Conservation (phyloP, 2,329 filamentous ascomycete genomes). For the Curvularia lunata region DNA sequence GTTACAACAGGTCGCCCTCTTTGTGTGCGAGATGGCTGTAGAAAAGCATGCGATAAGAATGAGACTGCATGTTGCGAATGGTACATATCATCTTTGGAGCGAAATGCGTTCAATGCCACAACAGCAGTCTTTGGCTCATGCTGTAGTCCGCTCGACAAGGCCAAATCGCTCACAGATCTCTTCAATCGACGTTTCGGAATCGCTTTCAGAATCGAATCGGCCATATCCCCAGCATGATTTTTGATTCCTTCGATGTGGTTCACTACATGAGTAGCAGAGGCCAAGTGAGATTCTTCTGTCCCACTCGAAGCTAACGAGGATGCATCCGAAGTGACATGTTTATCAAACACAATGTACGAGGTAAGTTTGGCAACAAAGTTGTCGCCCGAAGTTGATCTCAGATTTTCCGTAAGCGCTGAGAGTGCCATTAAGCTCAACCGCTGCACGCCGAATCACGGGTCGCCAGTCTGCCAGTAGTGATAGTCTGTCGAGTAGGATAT, state of each 20-base stretch:
- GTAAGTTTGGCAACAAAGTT: slow-evolving; percentile 11
- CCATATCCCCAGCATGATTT: neutral
- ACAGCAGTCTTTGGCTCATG: slow-evolving; percentile 1
- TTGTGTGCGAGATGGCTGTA: neutral
- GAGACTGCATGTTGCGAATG: neutral
- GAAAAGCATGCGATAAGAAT: neutral
- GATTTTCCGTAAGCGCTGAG: neutral
- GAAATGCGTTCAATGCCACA: slow-evolving; percentile 2
- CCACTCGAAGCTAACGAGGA: neutral
- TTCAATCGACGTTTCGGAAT: neutral
- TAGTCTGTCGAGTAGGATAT: neutral
- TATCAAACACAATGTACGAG: slow-evolving; percentile 8
- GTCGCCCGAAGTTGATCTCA: slow-evolving; percentile 7
- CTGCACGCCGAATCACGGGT: neutral
- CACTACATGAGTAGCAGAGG: neutral
- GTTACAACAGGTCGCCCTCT: slow-evolving; percentile 18
- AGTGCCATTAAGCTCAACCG: neutral
- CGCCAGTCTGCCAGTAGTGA: neutral
- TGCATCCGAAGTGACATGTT: neutral
- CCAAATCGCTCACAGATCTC: slow-evolving; percentile 6
- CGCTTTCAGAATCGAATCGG: neutral
- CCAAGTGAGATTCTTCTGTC: neutral
- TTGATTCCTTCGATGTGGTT: neutral
- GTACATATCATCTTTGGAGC: slow-evolving; percentile 5
- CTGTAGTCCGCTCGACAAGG: neutral